Evolutionary conservation across 1,284 basidiomycete species (phyloP).

Genomic region (Leccinum solheimii): DNA sequence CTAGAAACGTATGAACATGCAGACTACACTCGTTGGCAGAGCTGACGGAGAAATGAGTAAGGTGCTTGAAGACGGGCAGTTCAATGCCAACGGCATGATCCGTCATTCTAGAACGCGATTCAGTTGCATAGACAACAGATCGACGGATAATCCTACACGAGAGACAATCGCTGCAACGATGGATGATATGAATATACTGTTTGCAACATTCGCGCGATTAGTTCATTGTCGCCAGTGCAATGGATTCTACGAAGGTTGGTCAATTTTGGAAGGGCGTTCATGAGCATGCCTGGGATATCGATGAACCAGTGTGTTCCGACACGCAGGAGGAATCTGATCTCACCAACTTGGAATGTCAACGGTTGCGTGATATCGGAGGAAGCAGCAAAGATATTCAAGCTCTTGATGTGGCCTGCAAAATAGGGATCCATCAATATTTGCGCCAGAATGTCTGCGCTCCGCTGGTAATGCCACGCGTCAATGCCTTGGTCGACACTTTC

Average conservation of each 20-base stretch:
- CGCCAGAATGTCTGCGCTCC: constrained; percentile 71
- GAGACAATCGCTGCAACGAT: constrained; percentile 52
- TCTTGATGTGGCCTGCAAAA: constrained; percentile 60
- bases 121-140: constrained; percentile 3
- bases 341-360: constrained; percentile 66
- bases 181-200: constrained; percentile 53
- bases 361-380: constrained; percentile 48
- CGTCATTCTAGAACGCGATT: constrained; percentile 40
- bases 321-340: constrained; percentile 8
- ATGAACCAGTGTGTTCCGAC: neutral
- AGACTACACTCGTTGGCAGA: constrained; percentile 42
- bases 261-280: constrained; percentile 65
- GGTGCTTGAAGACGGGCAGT: constrained; percentile 55
- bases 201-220: constrained; percentile 51
- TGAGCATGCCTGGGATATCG: constrained; percentile 54
- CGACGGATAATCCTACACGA: constrained; percentile 41
- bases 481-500: constrained; percentile 30
- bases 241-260: constrained; percentile 58
- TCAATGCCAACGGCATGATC: constrained; percentile 53
- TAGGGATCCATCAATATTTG: constrained; percentile 59
- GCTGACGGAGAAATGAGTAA: constrained; percentile 53
- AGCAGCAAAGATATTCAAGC: constrained; percentile 57
- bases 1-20: constrained; percentile 48
- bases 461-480: constrained; percentile 55
- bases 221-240: constrained; percentile 57